Base-by-base conservation (phyloP, 257 asterid species). In the Cruciata laevipes region DNA sequence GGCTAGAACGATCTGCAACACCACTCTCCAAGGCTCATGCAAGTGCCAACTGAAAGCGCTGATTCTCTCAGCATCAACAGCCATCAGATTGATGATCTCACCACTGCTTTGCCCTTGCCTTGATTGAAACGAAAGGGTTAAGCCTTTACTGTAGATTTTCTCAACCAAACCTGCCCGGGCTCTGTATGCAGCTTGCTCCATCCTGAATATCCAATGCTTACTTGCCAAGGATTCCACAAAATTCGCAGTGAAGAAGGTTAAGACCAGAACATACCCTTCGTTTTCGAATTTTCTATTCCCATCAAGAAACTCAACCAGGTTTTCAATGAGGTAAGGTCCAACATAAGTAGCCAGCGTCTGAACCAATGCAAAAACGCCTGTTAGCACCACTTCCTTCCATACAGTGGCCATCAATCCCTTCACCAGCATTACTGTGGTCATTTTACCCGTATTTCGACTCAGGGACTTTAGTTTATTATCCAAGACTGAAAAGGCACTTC, bases 131-230 rank as follows among this genome's bases (percentile, higher is more conserved):
- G 91, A 83, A 32, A 92, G 84, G 0, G 88, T 87, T 73, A 92
- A 64, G 0, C 95, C 96, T 79, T 92, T 92, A 65, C 79, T 74
- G 35, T 89, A 92, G 24, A 93, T 37, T 79, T 78, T 81, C 42
- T 96, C 86, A 67, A 93, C 93, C 81, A 93, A 69, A 0, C 96
- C 96, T 3, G 96, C 86, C 67, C 94, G 81, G 10, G 90, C 94
- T 80, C 96, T 72, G 68, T 71, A 83, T 23, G 96, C 98, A 23
- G 83, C 96, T 78, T 84, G 85, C 69, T 90, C 94, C 58, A 71
- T 84, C 70, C 76, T 82, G 23, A 92, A 89, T 70, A 70, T 81
- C 89, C 88, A 81, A 57, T 89, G 96, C 58, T 96, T 85, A 62
- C 76, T 81, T 13, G 97, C 56, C 64, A 93, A 69, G 65, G 89